Percentiles rank a stretch among this genome's conserved stretches.
These are phyloP conservation scores for Phyllostachys edulis DNA, from an alignment of 176 grass and related monocot species.

Conservation along the genomic window DNA sequence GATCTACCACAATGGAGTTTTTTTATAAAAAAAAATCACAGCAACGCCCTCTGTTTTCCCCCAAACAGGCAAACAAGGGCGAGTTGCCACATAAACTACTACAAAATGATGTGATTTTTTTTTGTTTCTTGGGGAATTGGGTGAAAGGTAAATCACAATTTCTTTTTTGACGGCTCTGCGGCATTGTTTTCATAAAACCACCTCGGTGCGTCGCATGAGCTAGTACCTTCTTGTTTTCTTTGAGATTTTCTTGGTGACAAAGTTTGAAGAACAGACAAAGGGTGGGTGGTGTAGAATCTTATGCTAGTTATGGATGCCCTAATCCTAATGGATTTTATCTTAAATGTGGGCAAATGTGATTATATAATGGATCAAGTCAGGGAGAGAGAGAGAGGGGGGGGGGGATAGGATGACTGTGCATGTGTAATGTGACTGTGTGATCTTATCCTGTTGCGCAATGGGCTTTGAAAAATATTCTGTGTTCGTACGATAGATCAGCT, in stretches of 20 bases:
- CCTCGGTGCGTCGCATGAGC: slow-evolving; percentile 10
- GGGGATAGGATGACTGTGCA: slow-evolving; percentile 31
- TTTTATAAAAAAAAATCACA: background rate
- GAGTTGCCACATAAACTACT: slow-evolving; percentile 32
- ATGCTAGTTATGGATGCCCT: background rate
- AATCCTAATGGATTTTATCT: background rate
- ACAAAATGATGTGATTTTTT: background rate
- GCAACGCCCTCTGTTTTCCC: slow-evolving; percentile 14
- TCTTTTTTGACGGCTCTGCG: background rate
- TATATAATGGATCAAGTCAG: slow-evolving; percentile 21
- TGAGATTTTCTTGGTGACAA: background rate
- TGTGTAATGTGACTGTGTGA: slow-evolving; percentile 29
- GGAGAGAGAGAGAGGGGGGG: background rate
- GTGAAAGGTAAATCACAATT: background rate
- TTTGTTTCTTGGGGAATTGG: background rate
- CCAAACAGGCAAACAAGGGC: slow-evolving; percentile 25
- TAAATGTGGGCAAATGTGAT: slow-evolving; percentile 4
- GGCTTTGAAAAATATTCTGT: slow-evolving; percentile 24
- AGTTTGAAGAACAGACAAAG: background rate
- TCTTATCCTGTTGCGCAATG: slow-evolving; percentile 51
- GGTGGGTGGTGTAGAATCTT: slow-evolving; percentile 15
- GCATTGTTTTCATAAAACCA: slow-evolving; percentile 14
- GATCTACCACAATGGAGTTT: background rate
- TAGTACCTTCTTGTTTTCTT: background rate
- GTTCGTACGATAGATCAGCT: slow-evolving; percentile 35